These are phyloP conservation scores for Pyrenula aspistea DNA, from an alignment of 495 filamentous ascomycete species.

Conservation along the genomic window DNA sequence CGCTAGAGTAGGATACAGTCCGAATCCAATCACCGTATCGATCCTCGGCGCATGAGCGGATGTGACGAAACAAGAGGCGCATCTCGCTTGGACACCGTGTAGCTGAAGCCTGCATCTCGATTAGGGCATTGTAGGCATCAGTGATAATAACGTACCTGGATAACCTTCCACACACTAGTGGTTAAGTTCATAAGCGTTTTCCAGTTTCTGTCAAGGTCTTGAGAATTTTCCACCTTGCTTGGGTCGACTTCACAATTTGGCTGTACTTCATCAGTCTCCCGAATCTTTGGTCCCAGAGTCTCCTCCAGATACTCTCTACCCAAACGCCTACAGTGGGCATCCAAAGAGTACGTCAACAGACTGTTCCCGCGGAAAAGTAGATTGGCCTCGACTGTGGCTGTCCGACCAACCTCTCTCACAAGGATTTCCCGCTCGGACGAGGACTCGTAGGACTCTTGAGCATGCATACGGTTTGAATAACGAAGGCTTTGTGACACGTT, in stretches of 20 bases:
- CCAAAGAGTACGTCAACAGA: slow-evolving; percentile 83
- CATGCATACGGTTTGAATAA: slow-evolving; percentile 66
- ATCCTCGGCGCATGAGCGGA: slow-evolving; percentile 88
- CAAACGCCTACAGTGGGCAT: slow-evolving; percentile 88
- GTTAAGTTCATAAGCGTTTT: slow-evolving; percentile 62
- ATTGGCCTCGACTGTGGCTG: slow-evolving; percentile 67
- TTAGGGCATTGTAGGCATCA: not conserved
- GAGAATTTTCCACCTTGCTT: slow-evolving; percentile 51
- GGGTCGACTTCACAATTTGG: slow-evolving; percentile 95
- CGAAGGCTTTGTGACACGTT: slow-evolving; percentile 53
- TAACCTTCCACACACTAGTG: slow-evolving; percentile 66
- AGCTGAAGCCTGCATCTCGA: slow-evolving; percentile 53
- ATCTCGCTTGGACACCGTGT: slow-evolving; percentile 72
- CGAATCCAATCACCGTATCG: slow-evolving; percentile 91
- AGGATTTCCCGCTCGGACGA: slow-evolving; percentile 46
- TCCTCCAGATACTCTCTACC: slow-evolving; percentile 91
- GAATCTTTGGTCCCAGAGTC: slow-evolving; percentile 70
- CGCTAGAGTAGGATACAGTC: slow-evolving; percentile 89
- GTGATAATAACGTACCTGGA: not conserved
- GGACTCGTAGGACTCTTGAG: slow-evolving; percentile 63
- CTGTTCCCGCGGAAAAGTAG: slow-evolving; percentile 94
- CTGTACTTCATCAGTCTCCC: slow-evolving; percentile 77
- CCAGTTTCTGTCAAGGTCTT: slow-evolving; percentile 81
- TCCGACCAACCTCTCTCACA: slow-evolving; percentile 45
- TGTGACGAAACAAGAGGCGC: slow-evolving; percentile 78